Percentiles rank a stretch among this genome's conserved stretches.
These are phyloP conservation scores for Ceratorhiza oryzae-sativae DNA, from an alignment of 1,284 basidiomycete species.

Conservation along the genomic window DNA sequence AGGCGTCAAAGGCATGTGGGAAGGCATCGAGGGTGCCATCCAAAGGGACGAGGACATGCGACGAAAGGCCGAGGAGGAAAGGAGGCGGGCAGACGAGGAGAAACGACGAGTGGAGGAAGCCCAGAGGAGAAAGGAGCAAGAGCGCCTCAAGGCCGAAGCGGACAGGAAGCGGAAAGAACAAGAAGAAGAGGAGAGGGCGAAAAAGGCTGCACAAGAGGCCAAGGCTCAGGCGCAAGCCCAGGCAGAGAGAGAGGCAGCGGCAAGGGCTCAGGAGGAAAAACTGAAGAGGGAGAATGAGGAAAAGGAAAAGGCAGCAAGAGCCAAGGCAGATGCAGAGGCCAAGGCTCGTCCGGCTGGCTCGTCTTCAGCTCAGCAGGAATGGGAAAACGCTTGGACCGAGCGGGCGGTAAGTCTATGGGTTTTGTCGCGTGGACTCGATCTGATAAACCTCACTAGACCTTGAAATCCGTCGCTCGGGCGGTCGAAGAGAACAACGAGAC, in stretches of 20 bases:
- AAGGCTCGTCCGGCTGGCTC: conserved; percentile 61
- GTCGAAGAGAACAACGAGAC: conserved; percentile 70
- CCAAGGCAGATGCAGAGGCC: conserved; percentile 46
- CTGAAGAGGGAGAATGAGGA: conserved; percentile 47
- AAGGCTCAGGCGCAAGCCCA: conserved; percentile 54
- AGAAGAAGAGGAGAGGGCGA: conserved; percentile 11
- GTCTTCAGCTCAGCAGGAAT: conserved; percentile 68
- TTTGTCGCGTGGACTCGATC: conserved; percentile 30
- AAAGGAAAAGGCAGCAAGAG: conserved; percentile 51
- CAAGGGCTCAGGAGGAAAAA: conserved; percentile 50
- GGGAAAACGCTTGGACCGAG: conserved; percentile 68
- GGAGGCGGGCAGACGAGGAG: conserved; percentile 37
- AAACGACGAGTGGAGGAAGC: conserved; percentile 40
- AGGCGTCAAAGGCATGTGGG: conserved; percentile 26
- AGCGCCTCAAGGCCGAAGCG: conserved; percentile 22
- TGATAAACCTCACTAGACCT: conserved; percentile 53
- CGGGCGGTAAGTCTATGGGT: conserved; percentile 42
- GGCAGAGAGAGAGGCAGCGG: conserved; percentile 54
- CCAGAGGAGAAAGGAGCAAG: conserved; percentile 40
- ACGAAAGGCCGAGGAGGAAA: conserved; percentile 43
- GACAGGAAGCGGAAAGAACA: conserved; percentile 28
- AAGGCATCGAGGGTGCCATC: conserved; percentile 44
- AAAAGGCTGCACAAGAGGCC: conserved; percentile 26
- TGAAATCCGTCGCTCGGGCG: conserved; percentile 80
- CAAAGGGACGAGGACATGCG: conserved; percentile 61